A percentile compares a stretch with the other conserved stretches of the same genome.
These are phyloP conservation scores for Coniferiporia sulphurascens DNA, from an alignment of 1,284 basidiomycete species.

Conservation along the genomic window DNA sequence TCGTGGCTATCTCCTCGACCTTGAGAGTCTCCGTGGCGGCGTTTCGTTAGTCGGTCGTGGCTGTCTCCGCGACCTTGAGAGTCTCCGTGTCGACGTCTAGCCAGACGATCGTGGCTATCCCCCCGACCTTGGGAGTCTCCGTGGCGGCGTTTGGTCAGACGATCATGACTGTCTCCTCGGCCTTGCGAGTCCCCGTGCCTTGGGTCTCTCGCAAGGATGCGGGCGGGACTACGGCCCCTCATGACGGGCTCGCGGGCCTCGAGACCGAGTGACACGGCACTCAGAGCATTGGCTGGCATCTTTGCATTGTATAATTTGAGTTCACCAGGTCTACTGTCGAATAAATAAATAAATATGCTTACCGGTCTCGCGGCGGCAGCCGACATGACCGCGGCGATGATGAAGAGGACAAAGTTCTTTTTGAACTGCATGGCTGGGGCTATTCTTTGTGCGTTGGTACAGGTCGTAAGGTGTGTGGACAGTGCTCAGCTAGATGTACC, in stretches of 20 bases:
- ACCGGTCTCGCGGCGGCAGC: slow-evolving; percentile 14
- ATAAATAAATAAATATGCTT: slow-evolving; percentile 1
- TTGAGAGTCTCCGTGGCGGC: too few species aligned
- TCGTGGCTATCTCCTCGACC: too few species aligned
- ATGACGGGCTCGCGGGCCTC: slow-evolving; percentile 5
- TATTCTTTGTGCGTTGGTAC: not conserved
- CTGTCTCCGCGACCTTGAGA: too few species aligned
- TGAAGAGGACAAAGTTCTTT: slow-evolving; percentile 18
- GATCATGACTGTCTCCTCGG: too few species aligned
- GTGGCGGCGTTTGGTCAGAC: too few species aligned
- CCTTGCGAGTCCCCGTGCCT: too few species aligned
- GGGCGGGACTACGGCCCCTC: slow-evolving; percentile 12
- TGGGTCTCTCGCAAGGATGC: slow-evolving; percentile 14
- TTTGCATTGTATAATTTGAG: slow-evolving; percentile 1
- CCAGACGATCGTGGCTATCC: too few species aligned
- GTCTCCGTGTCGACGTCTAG: too few species aligned
- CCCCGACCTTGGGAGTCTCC: too few species aligned
- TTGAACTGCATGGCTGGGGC: slow-evolving; percentile 17
- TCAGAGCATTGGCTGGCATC: slow-evolving; percentile 4
- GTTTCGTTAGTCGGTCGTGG: too few species aligned
- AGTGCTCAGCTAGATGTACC: not conserved
- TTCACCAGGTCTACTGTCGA: not conserved
- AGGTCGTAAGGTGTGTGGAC: not conserved
- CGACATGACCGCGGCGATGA: slow-evolving; percentile 17
- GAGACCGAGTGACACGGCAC: slow-evolving; percentile 2